Conservation (phyloP, 1,284 basidiomycete species). For the Schizophyllum amplum region DNA sequence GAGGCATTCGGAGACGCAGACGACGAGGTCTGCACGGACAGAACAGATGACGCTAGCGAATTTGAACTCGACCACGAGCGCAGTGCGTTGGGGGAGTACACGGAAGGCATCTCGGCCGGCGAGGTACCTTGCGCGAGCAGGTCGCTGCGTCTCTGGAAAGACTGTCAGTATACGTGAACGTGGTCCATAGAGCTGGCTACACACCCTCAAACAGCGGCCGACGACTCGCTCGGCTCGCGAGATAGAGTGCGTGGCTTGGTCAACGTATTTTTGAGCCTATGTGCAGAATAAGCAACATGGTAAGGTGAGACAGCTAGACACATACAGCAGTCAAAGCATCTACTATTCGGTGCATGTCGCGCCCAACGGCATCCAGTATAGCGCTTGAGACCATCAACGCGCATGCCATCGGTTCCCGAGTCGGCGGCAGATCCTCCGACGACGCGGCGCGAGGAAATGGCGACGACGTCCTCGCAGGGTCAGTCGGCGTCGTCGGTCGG, state of each 20-base stretch:
- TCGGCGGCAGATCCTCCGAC: constrained; percentile 32
- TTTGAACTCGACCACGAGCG: not conserved
- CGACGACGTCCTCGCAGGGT: constrained; percentile 20
- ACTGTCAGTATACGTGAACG: constrained; percentile 3
- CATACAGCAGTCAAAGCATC: constrained; percentile 37
- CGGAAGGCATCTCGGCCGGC: constrained; percentile 9
- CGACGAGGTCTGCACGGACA: constrained; percentile 25
- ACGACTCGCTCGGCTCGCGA: constrained; percentile 43
- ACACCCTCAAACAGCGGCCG: constrained; percentile 42
- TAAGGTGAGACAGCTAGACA: not conserved
- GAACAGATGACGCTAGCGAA: constrained; percentile 25
- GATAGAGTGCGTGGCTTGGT: constrained; percentile 42
- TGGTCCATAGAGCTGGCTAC: constrained; percentile 10
- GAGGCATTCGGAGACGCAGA: constrained; percentile 32
- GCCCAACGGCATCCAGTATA: constrained; percentile 40
- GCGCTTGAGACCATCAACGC: constrained; percentile 33
- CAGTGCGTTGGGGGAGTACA: constrained; percentile 22
- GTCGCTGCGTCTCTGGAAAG: constrained; percentile 27
- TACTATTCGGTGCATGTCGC: constrained; percentile 46
- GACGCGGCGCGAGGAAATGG: constrained; percentile 20
- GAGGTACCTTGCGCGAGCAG: constrained; percentile 24
- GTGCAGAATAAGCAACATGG: not conserved
- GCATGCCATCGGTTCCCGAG: constrained; percentile 7
- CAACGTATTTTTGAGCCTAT: constrained; percentile 46
- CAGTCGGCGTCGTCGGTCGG: not conserved